Conservation (phyloP, 2,329 filamentous ascomycete genomes). For the Aotearoamyces nothofagi region DNA sequence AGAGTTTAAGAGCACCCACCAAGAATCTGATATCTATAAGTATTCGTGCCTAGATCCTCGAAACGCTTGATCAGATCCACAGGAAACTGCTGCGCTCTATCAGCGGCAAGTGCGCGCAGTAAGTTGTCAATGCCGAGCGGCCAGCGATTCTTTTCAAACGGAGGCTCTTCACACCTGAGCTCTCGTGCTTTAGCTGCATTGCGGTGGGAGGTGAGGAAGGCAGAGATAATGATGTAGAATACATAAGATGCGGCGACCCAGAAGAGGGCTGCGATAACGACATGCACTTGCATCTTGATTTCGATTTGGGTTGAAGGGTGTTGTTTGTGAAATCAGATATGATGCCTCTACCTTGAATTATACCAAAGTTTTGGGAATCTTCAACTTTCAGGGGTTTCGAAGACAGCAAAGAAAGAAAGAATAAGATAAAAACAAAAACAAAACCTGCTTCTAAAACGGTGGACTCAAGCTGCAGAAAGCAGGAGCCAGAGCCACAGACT, state of each 20-base stretch:
- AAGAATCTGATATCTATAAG: slow-evolving; percentile 11
- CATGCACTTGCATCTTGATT: too few species aligned
- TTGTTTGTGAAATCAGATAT: too few species aligned
- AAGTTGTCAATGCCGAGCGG: slow-evolving; percentile 15
- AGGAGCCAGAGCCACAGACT: too few species aligned
- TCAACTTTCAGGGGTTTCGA: too few species aligned
- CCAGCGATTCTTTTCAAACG: slow-evolving; percentile 9
- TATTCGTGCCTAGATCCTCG: slow-evolving; percentile 18
- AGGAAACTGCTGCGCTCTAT: slow-evolving; percentile 12
- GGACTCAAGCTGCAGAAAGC: too few species aligned
- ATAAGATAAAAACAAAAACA: too few species aligned
- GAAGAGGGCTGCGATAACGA: slow-evolving; percentile 3
- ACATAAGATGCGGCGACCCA: slow-evolving; percentile 7
- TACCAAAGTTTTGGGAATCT: too few species aligned
- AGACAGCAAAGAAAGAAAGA: too few species aligned
- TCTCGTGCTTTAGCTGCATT: slow-evolving; percentile 10
- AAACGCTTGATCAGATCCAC: slow-evolving; percentile 17
- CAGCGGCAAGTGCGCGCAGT: slow-evolving; percentile 9
- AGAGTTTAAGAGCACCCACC: too few species aligned
- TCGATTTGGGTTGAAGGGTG: too few species aligned
- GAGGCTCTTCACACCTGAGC: slow-evolving; percentile 13
- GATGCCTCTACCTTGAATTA: too few species aligned
- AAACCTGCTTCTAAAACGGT: too few species aligned
- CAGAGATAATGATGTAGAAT: slow-evolving; percentile 6
- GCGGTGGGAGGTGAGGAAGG: slow-evolving; percentile 7